These are phyloP conservation scores for Lecanicillium sp. DNA, from an alignment of 2,329 filamentous ascomycete genomes.

Conservation along the genomic window DNA sequence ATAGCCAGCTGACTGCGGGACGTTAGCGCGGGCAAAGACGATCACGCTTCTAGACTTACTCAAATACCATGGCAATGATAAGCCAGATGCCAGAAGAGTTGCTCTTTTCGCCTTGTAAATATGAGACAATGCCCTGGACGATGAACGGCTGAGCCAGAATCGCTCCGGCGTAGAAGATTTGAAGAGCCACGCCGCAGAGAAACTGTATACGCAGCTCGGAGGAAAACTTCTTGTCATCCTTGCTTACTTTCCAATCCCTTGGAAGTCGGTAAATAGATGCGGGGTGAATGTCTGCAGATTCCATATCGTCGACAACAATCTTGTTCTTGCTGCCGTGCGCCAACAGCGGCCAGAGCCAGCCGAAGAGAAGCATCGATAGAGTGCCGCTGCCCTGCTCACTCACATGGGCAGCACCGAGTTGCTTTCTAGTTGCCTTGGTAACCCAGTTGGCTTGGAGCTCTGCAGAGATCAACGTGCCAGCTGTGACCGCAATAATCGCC, in stretches of 20 bases:
- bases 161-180: not conserved
- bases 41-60: not conserved
- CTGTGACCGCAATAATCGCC: not conserved
- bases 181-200: not conserved
- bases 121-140: not conserved
- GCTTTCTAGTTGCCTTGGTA: not conserved
- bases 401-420: not conserved
- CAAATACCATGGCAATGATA: conserved; percentile 2
- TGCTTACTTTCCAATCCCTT: not conserved
- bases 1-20: not conserved
- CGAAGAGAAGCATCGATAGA: not conserved
- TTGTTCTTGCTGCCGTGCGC: not conserved
- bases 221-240: not conserved
- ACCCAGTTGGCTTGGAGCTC: not conserved
- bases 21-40: not conserved
- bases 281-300: not conserved
- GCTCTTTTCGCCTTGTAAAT: not conserved
- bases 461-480: not conserved
- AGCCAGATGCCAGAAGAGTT: not conserved
- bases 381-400: not conserved
- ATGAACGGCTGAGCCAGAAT: conserved; percentile 1
- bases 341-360: conserved; percentile 5
- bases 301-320: not conserved
- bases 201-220: not conserved
- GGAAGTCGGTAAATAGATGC: not conserved